Percentiles rank a stretch among this genome's conserved stretches.
phyloP scores from a whole-genome alignment of 306 rosid species.

The Begonia loranthoides region DNA sequence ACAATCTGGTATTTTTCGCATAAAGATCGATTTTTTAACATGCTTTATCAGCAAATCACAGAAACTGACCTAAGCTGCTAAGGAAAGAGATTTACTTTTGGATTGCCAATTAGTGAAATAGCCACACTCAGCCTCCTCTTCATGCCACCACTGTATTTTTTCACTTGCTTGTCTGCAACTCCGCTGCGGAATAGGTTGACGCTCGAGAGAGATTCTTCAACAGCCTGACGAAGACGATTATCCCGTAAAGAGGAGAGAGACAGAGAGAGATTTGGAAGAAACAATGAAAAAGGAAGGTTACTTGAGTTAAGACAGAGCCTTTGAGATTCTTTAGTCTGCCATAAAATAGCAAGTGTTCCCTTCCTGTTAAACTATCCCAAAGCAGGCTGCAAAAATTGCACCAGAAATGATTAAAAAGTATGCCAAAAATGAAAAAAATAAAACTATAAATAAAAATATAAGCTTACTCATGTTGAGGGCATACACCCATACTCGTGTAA shows the following conservation, averaged over 20 bases:
- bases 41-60: not conserved
- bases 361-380: constrained; percentile 79
- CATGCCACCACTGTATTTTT: constrained; percentile 94
- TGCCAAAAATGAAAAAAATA: not conserved
- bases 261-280: not conserved
- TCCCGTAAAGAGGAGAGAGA: too few relatives aligned
- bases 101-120: constrained; percentile 78
- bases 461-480: constrained; percentile 90
- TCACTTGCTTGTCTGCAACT: constrained; percentile 61
- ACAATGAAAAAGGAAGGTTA: constrained; percentile 8
- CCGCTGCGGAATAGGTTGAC: constrained; percentile 77
- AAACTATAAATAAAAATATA: constrained; percentile 1
- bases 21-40: not conserved
- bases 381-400: constrained; percentile 40
- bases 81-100: constrained; percentile 28
- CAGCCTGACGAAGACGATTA: too few relatives aligned
- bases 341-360: constrained; percentile 83
- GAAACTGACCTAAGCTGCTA: not conserved
- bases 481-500: constrained; percentile 91
- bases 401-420: not conserved
- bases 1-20: constrained; percentile 71
- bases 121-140: constrained; percentile 96
- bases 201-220: constrained; percentile 4
- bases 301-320: constrained; percentile 58
- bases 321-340: constrained; percentile 86